These are phyloP conservation scores for Sugiyamaella floridensis DNA, from an alignment of 805 yeast genomes.

Conservation along the genomic window DNA sequence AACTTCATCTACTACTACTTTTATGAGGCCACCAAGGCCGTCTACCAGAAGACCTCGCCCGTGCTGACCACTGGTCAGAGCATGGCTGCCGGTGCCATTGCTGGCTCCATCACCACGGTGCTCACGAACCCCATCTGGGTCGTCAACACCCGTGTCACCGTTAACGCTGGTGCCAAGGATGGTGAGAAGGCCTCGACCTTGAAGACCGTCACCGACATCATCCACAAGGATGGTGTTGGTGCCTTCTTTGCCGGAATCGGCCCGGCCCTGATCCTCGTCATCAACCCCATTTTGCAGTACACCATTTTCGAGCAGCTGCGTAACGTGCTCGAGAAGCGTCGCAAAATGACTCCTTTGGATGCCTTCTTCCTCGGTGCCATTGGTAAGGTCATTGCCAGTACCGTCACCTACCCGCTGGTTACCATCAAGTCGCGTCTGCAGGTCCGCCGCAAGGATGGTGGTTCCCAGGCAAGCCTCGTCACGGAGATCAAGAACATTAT, in stretches of 20 bases:
- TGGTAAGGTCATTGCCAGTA: conserved; percentile 84
- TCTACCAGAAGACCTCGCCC: conserved; percentile 16
- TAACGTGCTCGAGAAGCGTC: conserved; percentile 50
- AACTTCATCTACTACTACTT: conserved; percentile 88
- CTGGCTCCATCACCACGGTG: conserved; percentile 78
- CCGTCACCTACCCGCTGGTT: conserved; percentile 81
- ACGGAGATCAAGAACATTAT: conserved; percentile 48
- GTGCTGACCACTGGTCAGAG: conserved; percentile 52
- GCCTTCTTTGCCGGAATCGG: conserved; percentile 78
- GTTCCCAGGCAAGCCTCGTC: conserved; percentile 22
- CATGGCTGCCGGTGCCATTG: conserved; percentile 72
- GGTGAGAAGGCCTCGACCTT: conserved; percentile 43
- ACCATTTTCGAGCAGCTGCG: conserved; percentile 84
- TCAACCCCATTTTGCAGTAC: conserved; percentile 88
- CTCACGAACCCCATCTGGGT: conserved; percentile 92
- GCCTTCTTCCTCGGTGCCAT: conserved; percentile 85
- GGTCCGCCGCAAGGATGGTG: conserved; percentile 40
- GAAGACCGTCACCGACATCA: conserved; percentile 52
- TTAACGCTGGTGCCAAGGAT: conserved; percentile 29
- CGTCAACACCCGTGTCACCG: conserved; percentile 84
- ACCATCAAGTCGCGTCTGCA: conserved; percentile 88
- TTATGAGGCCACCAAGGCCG: conserved; percentile 58
- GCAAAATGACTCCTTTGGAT: conserved; percentile 57
- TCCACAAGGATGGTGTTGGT: conserved; percentile 60
- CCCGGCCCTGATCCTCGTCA: conserved; percentile 80